Evolutionary conservation across 2,329 filamentous ascomycete genomes (phyloP), one percentile per base, ranked within the genome.

Genomic region (Claviceps pusilla): DNA sequence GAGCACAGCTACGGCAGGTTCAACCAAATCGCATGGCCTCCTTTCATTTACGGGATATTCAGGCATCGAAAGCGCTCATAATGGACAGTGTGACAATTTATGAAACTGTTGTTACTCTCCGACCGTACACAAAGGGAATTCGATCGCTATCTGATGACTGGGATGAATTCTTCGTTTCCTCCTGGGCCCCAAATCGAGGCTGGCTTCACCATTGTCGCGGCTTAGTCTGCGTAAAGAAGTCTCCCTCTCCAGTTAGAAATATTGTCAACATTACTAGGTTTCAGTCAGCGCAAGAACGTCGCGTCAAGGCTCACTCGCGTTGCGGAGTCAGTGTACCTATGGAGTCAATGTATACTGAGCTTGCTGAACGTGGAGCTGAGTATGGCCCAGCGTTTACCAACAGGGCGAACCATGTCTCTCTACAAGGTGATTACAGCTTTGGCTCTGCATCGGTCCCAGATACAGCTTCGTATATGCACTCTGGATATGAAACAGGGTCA

Each of bases 201-300:
- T 83, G 79, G 79, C 72, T 74, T 0, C 76, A 82, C 59, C 75
- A 83, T 59, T 82, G 78, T 61, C 69, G 73, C 51, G 77, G 77
- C 24, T 66, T 77, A 2, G 68, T 81, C 11, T 64, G 69, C 5
- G 68, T 75, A 3, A 51, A 33, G 14, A 55, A 52, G 35, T 6
- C 24, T 19, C 52, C 43, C 7, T n/a, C 5, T 1, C 7, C 48
- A 16, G 24, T 24, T 24, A 24, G 24, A 24, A 66, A 67, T 47
- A 56, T 63, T 0, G 60, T 66, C 5, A 51, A 24, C 19, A 11
- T n/a, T 24, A 12, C 50, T 9, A 46, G 50, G 1, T 51, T 51
- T 42, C 50, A 51, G n/a, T 10, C 41, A 11, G 29, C 50, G 7
- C 41, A 45, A n/a, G 1, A 1, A n/a, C 50, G 50, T 12, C 50